Conservation (phyloP, 2,329 filamentous ascomycete species). For the Neonectria faginata region DNA sequence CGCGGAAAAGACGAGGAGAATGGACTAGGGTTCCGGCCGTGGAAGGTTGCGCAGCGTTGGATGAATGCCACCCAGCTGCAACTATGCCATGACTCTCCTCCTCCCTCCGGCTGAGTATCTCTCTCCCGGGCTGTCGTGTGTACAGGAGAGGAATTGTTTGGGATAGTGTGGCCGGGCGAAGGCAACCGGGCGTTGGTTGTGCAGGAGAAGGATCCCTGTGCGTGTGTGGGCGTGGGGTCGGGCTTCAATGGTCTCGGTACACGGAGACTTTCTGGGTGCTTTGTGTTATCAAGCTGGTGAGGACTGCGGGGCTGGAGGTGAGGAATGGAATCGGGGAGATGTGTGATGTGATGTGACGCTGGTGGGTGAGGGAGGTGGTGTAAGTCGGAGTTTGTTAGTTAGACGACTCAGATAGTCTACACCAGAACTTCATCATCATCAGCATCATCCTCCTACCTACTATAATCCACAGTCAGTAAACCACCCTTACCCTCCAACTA, state of each 20-base stretch:
- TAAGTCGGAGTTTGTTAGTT: not conserved
- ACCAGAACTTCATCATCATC: not conserved
- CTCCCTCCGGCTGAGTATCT: too few species aligned
- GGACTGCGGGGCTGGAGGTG: too few species aligned
- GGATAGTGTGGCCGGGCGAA: slow-evolving; percentile 12
- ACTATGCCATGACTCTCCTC: too few species aligned
- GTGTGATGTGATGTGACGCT: not conserved
- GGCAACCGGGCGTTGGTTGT: slow-evolving; percentile 22
- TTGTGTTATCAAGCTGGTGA: not conserved
- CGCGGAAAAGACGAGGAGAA: not conserved
- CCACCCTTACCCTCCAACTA: not conserved
- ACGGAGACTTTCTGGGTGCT: slow-evolving; percentile 10
- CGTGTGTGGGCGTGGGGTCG: slow-evolving; percentile 13
- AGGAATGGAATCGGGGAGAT: not conserved
- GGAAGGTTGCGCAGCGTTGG: slow-evolving; percentile 14
- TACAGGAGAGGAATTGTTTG: not conserved
- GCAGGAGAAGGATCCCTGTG: slow-evolving; percentile 42
- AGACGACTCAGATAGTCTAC: not conserved
- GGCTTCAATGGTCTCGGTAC: slow-evolving; percentile 28
- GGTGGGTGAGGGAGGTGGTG: not conserved
- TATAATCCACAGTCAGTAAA: not conserved
- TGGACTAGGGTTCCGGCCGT: not conserved
- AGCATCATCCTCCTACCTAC: not conserved
- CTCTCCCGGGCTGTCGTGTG: slow-evolving; percentile 1
- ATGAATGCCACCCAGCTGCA: not conserved